A percentile compares a stretch with the other conserved stretches of the same genome.
These are phyloP conservation scores for Withania somnifera DNA, from an alignment of 305 asterid genomes.

Conservation along the genomic window DNA sequence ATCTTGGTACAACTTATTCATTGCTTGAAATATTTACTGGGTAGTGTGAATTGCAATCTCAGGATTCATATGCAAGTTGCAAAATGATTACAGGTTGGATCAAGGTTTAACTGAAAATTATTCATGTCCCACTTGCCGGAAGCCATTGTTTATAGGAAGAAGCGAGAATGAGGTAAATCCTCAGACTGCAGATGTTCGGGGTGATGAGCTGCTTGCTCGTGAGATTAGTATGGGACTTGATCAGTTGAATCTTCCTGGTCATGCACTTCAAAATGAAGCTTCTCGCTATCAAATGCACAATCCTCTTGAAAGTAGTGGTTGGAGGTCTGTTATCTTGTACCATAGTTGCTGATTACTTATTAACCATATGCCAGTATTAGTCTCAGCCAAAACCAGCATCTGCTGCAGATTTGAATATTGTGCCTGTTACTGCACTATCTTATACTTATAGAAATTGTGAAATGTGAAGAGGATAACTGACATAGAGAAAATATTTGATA, in stretches of 20 bases:
- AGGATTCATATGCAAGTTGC: not conserved
- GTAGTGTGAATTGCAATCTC: not conserved
- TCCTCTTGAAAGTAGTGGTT: slow-evolving; percentile 40
- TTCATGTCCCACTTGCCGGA: slow-evolving; percentile 93
- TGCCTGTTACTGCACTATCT: not conserved
- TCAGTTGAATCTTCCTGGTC: slow-evolving; percentile 55
- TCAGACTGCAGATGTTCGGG: slow-evolving; percentile 40
- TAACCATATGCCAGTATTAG: not conserved
- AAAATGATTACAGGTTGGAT: slow-evolving; percentile 54
- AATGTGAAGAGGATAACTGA: not conserved
- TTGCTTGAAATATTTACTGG: not conserved
- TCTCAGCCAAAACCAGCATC: not conserved
- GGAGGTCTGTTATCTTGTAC: slow-evolving; percentile 47
- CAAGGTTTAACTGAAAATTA: slow-evolving; percentile 70
- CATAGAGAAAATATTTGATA: not conserved
- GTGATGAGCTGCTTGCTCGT: slow-evolving; percentile 83
- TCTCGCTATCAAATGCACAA: slow-evolving; percentile 46
- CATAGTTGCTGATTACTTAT: not conserved
- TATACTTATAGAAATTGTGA: not conserved
- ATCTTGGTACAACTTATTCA: slow-evolving; percentile 43
- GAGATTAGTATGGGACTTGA: slow-evolving; percentile 52
- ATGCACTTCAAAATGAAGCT: slow-evolving; percentile 37
- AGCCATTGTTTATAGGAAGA: slow-evolving; percentile 62
- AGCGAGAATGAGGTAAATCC: slow-evolving; percentile 28
- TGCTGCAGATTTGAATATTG: not conserved